Evolutionary conservation across 192 early-diverging fungal genomes (phyloP).

Genomic region (Backusella sp.): DNA sequence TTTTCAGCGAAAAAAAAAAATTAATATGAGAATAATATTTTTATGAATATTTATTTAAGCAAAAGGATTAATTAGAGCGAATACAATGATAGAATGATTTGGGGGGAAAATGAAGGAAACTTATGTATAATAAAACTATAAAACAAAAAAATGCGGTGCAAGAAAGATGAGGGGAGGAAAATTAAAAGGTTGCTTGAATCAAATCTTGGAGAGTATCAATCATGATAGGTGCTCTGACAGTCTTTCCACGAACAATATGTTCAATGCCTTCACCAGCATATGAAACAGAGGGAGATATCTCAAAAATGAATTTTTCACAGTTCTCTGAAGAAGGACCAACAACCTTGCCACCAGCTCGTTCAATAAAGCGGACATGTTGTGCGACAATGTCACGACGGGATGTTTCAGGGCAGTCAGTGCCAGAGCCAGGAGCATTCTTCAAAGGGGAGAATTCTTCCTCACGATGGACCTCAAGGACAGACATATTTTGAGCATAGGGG

Average conservation of each 20-base stretch:
- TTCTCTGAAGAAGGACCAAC: slow-evolving; percentile 16
- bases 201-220: slow-evolving; percentile 40
- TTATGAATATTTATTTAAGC: not conserved
- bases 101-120: not conserved
- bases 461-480: slow-evolving; percentile 89
- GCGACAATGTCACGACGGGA: slow-evolving; percentile 82
- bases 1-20: not conserved
- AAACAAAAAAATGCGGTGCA: not conserved
- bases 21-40: not conserved
- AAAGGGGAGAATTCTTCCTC: slow-evolving; percentile 97
- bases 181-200: slow-evolving; percentile 3
- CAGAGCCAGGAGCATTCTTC: slow-evolving; percentile 95
- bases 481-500: slow-evolving; percentile 83
- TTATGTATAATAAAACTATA: not conserved
- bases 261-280: slow-evolving; percentile 90
- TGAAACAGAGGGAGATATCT: slow-evolving; percentile 86
- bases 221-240: slow-evolving; percentile 54
- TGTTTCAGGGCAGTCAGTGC: slow-evolving; percentile 89
- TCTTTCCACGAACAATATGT: slow-evolving; percentile 71
- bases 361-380: slow-evolving; percentile 85
- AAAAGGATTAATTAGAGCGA: not conserved
- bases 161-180: not conserved
- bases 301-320: slow-evolving; percentile 54
- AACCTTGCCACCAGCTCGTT: slow-evolving; percentile 80
- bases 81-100: not conserved